Percentiles rank a stretch among this genome's conserved stretches.
Conservation (phyloP, 768 basidiomycete genomes). For the Lentinula sp. region DNA sequence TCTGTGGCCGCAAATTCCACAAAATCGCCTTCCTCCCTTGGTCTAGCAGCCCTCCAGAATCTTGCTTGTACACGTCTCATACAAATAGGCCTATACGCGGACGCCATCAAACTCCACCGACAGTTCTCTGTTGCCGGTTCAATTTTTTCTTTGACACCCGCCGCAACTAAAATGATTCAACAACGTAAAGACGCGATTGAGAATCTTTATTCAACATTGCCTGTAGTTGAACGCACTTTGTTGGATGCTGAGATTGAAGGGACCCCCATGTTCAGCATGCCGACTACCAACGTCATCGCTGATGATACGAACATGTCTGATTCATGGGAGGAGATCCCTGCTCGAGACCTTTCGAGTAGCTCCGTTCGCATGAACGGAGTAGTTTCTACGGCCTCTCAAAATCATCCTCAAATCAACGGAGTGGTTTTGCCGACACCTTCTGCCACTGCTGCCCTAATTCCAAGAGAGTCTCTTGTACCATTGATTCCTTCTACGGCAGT, state of each 20-base stretch:
- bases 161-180: conserved; percentile 30
- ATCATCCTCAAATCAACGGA: conserved; percentile 12
- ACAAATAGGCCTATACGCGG: conserved; percentile 60
- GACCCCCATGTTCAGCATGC: not conserved
- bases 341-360: conserved; percentile 8
- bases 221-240: conserved; percentile 54
- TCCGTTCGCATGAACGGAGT: conserved; percentile 12
- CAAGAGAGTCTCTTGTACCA: not conserved
- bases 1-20: conserved; percentile 33
- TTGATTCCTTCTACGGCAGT: not conserved
- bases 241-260: conserved; percentile 54
- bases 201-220: conserved; percentile 59
- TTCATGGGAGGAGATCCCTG: conserved; percentile 51
- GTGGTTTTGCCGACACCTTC: conserved; percentile 2
- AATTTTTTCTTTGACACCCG: conserved; percentile 25
- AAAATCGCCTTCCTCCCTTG: conserved; percentile 34
- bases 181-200: conserved; percentile 68
- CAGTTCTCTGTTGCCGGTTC: conserved; percentile 31
- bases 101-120: conserved; percentile 74
- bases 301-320: conserved; percentile 25
- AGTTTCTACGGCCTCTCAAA: not conserved
- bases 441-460: not conserved
- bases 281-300: not conserved
- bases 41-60: conserved; percentile 62
- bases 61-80: conserved; percentile 76